Base-by-base conservation (phyloP, 148 eudicot species). In the Pouteria glomerata region DNA sequence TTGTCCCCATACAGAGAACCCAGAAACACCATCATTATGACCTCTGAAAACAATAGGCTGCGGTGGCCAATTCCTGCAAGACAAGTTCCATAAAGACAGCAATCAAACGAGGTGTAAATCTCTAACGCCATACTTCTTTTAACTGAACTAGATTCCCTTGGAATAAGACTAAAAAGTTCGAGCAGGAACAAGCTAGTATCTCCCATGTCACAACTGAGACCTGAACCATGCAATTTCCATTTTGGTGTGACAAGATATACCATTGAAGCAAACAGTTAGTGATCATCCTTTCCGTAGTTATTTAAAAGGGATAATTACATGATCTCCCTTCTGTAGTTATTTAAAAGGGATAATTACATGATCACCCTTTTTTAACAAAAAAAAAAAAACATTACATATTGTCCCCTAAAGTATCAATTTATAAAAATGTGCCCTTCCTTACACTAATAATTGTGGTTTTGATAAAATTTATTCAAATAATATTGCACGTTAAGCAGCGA, bases 1-100 rank as follows among this genome's bases (percentile, higher is more conserved):
- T 74, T 87, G 91, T 65, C 97, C 96, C 97, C 96, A 95, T 44
- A 92, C 85, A 30, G 97, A 81, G 71, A 95, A 95, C 78, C 88
- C 89, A 52, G 90, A 88, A 80, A 92, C 81, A 37, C 96, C 77
- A 77, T 92, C 97, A 75, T 48, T 82, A 73, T 95, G 97, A 68
- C 97, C 97, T 83, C 80, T 92, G 70, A 85, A 92, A 61, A 88
- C 79, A 63, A 70, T 75, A 41, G 91, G 77, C 57, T 77, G 80
- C 70, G 96, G 83, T 39, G 86, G 84, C 69, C 81, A 82, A 72
- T 77, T 84, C 89, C 97, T 95, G 85, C 82, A 70, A 57, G 18
- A 62, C 55, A 70, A 71, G 44, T 31, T 63, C 61, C 45, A 47
- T 33, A 37, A 51, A 61, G 37, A 7, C 65, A 65, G 35, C 21